Evolutionary conservation across 192 early-diverging fungal species (phyloP).

Genomic region (Gonapodya sp.): DNA sequence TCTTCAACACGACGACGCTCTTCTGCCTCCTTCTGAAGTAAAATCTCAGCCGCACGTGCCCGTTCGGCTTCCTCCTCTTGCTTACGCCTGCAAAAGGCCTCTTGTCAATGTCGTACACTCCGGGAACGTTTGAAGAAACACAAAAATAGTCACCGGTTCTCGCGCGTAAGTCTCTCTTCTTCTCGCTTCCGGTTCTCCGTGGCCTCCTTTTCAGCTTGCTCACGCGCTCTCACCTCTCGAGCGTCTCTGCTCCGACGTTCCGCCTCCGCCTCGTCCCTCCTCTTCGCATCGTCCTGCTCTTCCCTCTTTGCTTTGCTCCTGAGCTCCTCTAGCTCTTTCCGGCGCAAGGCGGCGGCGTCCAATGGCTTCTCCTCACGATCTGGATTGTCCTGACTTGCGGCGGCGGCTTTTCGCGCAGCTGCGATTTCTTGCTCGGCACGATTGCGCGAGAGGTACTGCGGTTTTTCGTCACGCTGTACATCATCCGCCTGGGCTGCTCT

Average conservation of each 20-base stretch:
- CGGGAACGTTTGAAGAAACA: no score
- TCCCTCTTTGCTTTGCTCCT: constrained; percentile 16
- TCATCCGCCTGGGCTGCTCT: neutral
- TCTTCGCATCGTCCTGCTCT: neutral
- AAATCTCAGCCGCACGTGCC: neutral
- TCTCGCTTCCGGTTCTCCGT: constrained; percentile 16
- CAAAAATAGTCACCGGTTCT: neutral
- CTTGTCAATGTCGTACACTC: neutral
- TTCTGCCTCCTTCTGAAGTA: constrained; percentile 25
- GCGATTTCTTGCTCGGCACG: neutral
- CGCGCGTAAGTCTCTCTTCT: neutral
- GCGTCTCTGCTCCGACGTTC: constrained; percentile 37
- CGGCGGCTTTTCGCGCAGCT: constrained; percentile 12
- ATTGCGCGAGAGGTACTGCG: neutral
- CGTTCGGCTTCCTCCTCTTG: neutral
- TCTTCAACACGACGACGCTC: constrained; percentile 20
- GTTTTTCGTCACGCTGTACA: neutral
- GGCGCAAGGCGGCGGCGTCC: neutral
- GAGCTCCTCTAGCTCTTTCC: constrained; percentile 31
- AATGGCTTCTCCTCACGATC: constrained; percentile 22
- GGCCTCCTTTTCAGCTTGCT: constrained; percentile 12
- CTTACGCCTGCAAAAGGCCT: neutral
- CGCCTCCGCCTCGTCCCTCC: constrained; percentile 17
- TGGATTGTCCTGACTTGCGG: constrained; percentile 26
- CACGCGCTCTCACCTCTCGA: constrained; percentile 19